Evolutionary conservation across 345 rosid species (phyloP), one percentile per base, ranked within the genome.

Genomic region (Linum lewisii): DNA sequence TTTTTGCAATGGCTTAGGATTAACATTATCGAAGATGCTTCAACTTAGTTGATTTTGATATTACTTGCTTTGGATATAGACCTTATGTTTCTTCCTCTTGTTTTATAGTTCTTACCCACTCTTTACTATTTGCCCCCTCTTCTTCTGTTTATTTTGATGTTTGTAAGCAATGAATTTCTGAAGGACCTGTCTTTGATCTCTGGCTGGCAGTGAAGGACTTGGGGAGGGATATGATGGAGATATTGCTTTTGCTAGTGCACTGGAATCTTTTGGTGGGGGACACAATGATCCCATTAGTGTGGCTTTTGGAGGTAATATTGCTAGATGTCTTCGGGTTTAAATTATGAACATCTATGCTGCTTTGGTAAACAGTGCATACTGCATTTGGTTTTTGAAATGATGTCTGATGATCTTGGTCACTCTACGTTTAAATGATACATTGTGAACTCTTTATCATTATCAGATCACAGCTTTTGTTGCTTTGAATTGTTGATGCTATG

Each of bases 181-280:
- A 42, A 4, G 45, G 45, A 38, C 45, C 16, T 38, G 45, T 38
- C 14, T 52, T 19, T n/a, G 24, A 52, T 52, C 24, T 52, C 24
- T 23, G 13, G 13, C 20, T 52, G 56, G 16, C 72, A 84, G 95
- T 53, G 95, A 87, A 66, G 84, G 83, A 3, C 86, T 84, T 18
- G 88, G 86, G 68, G 90, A 87, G 61, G 82, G 67, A 3, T 79
- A 84, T 65, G 69, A 65, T 26, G 74, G 71, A 9, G 86, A 87
- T 68, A 67, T 79, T 74, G 81, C 74, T 42, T 87, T 87, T 62
- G 83, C 79, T 23, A 79, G 73, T 73, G 84, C 95, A 62, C 86
- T 87, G 55, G 95, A 87, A 73, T 57, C 71, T 57, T 87, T 87
- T 54, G 84, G 88, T 16, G 88, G 90, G 20, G 90, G 87, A 20